A percentile compares a stretch with the other conserved stretches of the same genome.
Evolutionary conservation across 192 early-diverging fungal species (phyloP).

Genomic region (Backusella circina): DNA sequence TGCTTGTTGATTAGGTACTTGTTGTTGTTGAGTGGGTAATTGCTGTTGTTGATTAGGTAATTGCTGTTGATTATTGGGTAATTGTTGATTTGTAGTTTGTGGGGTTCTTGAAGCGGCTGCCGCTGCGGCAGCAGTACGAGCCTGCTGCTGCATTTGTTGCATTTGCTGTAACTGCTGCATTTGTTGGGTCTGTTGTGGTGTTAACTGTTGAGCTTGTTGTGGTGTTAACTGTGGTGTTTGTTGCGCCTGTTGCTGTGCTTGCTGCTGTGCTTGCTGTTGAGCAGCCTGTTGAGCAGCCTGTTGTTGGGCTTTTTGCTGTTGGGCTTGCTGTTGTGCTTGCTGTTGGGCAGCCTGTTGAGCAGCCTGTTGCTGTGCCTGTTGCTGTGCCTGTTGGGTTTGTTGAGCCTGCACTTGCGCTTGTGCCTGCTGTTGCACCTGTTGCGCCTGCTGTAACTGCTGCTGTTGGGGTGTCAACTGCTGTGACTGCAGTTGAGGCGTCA

Average conservation of each 20-base stretch:
- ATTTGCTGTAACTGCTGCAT: slow-evolving; percentile 6
- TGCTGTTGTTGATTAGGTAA: neutral
- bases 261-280: neutral
- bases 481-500: slow-evolving; percentile 21
- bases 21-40: neutral
- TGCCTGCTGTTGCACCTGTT: neutral
- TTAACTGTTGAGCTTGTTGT: neutral
- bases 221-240: neutral
- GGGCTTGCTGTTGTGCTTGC: neutral
- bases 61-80: neutral
- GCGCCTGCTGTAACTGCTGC: neutral
- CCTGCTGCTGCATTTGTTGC: neutral
- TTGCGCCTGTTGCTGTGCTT: neutral
- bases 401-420: neutral
- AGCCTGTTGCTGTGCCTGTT: neutral
- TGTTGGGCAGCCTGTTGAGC: neutral
- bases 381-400: neutral
- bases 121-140: neutral
- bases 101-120: slow-evolving; percentile 1
- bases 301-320: neutral
- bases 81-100: neutral
- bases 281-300: neutral
- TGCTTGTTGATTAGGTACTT: neutral
- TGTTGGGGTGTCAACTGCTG: neutral
- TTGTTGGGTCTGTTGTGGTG: neutral